Evolutionary conservation across 148 eudicot genomes (phyloP), one percentile per base, ranked within the genome.

Genomic region (Suaeda aralocaspica): DNA sequence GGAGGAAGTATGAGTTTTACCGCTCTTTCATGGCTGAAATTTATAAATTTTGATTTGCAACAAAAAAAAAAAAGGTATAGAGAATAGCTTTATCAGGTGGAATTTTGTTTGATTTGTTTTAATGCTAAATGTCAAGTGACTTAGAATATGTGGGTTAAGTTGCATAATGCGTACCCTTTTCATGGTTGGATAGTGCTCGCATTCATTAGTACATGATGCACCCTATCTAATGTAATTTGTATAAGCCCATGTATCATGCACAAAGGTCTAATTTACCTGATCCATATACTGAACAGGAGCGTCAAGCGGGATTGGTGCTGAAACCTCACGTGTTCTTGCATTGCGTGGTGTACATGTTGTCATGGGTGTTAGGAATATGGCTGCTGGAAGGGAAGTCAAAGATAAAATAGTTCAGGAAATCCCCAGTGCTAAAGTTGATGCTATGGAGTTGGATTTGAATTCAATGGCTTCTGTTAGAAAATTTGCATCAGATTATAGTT

Each of bases 261-360:
- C 64, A 24, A 64, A 24, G 49, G 52, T 61, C 41, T n/a, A n/a
- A n/a, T n/a, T 67, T 31, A 58, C 63, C 59, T 45, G 45, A 44
- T 52, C 15, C 33, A 52, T 65, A 22, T 70, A 50, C 48, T 70
- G 29, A 61, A 48, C 83, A 88, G 97, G 97, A 74, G 97, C 91
- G 56, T 88, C 97, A 31, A 88, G 94, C 69, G 97, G 97, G 30
- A 91, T 91, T 78, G 97, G 97, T 10, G 73, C 84, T 9, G 97
- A 88, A 82, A 91, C 96, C 39, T 76, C 96, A 2, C 89, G 97
- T 34, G 92, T 91, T 45, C 97, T 91, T 72, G 97, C 97, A 29
- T 68, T 87, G 67, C 95, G 90, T n/a, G 97, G 97, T 68, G 97
- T 84, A 46, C 89, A 89, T 80, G 95, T 91, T 44, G 84, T 89